Conservation (phyloP, 2,329 filamentous ascomycete species). For the Exophiala xenobiotica region DNA sequence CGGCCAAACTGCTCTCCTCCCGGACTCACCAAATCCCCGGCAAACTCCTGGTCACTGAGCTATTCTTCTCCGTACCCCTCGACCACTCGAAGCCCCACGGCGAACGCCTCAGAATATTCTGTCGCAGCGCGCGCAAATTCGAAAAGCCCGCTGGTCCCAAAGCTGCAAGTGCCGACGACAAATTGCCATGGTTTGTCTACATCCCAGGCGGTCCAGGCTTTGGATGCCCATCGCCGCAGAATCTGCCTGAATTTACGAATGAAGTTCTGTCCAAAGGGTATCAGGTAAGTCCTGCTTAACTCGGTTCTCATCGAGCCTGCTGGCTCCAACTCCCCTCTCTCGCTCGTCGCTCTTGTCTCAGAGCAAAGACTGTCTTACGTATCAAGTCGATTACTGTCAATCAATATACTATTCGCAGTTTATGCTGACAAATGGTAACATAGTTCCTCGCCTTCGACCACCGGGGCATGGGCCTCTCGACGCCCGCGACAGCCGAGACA, state of each 20-base stretch:
- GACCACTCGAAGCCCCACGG: constrained; percentile 66
- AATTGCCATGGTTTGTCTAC: constrained; percentile 65
- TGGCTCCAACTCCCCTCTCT: too few species aligned
- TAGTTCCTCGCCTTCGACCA: constrained; percentile 79
- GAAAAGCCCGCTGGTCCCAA: constrained; percentile 58
- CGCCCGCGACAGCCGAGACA: constrained; percentile 71
- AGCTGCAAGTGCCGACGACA: constrained; percentile 31
- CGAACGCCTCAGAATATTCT: constrained; percentile 72
- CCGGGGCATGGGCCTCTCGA: constrained; percentile 82
- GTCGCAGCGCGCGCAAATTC: constrained; percentile 66
- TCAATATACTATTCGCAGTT: too few species aligned
- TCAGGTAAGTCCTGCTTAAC: constrained; percentile 62
- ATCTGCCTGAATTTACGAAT: constrained; percentile 65
- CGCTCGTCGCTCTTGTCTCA: too few species aligned
- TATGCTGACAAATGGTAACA: constrained; percentile 33
- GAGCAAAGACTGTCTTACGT: too few species aligned
- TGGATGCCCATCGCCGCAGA: constrained; percentile 72
- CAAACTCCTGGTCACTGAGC: constrained; percentile 72
- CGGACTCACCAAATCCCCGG: constrained; percentile 42
- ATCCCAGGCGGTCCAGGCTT: constrained; percentile 85
- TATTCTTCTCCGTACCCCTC: constrained; percentile 82
- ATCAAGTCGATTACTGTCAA: too few species aligned
- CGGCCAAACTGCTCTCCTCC: background rate
- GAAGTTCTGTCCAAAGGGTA: constrained; percentile 76
- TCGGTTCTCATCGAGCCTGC: too few species aligned